Base-by-base conservation (phyloP, 345 rosid species). In the Salix purpurea region DNA sequence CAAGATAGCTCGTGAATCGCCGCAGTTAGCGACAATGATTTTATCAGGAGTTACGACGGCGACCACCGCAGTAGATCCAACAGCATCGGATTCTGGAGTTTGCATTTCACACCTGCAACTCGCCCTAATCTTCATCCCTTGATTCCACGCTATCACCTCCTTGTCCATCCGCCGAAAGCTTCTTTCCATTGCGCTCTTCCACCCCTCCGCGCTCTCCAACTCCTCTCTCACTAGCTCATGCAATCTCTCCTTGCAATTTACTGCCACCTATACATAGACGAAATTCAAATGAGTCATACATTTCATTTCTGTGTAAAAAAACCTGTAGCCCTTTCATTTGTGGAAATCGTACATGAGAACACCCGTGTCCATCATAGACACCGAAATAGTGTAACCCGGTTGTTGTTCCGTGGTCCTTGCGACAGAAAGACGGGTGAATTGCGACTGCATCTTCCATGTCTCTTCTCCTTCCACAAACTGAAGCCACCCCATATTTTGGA, bases 401-500 rank as follows among this genome's bases (percentile, higher is more conserved):
- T 4, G 75, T 28, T 24, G 77, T 30, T 11, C 73, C 87, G 1
- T 64, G 58, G 34, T 76, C 77, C 19, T 62, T 73, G 54, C 78
- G 76, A 61, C 56, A 79, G 68, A 94, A 88, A 15, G 71, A 91
- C 0, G 95, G 95, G 30, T 81, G 85, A 69, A 85, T 61, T 36
- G 92, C 83, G 4, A 92, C 94, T 10, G 95, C 86, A 72, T 94
- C 98, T 73, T 94, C 98, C 97, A 94, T 94, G 34, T 90, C 97
- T 81, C 97, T 84, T 66, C 97, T 84, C 71, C 96, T 83, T 9
- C 98, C 98, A 68, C 97, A 91, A 4, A 91, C 91, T 0, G 95
- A 92, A 37, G 97, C 80, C 48, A 83, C 81, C 32, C 98, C 98
- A 81, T 80, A 92, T 79, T 86, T 90, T 3, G 91, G 94, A 42